These are phyloP conservation scores for Seiridium cupressi DNA, from an alignment of 2,329 filamentous ascomycete species.

Conservation along the genomic window DNA sequence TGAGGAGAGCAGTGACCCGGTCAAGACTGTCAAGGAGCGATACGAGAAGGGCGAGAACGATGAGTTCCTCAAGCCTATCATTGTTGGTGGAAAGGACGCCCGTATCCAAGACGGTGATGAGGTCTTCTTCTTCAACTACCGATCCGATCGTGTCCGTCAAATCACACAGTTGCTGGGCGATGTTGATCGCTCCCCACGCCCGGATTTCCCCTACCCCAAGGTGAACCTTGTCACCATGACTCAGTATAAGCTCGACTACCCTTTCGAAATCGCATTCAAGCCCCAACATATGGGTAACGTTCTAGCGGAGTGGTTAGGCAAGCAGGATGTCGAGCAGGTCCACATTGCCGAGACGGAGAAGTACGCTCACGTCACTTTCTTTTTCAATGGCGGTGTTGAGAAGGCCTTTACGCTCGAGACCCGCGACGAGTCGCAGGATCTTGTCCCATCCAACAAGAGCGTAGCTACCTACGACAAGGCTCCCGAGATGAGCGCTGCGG, in stretches of 20 bases:
- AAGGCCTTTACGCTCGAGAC: constrained; percentile 91
- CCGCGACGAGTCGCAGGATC: constrained; percentile 75
- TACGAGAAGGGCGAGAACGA: constrained; percentile 89
- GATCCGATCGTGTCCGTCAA: constrained; percentile 94
- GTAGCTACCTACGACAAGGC: constrained; percentile 94
- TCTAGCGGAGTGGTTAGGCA: constrained; percentile 93
- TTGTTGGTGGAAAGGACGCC: constrained; percentile 81
- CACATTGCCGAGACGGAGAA: constrained; percentile 99
- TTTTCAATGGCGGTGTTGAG: constrained; percentile 99
- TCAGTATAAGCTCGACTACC: constrained; percentile 93
- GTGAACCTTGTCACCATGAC: constrained; percentile 96
- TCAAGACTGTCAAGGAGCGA: constrained; percentile 81
- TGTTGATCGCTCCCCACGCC: constrained; percentile 84
- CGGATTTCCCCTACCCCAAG: constrained; percentile 92
- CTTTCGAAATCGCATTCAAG: constrained; percentile 87
- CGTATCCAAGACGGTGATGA: constrained; percentile 91
- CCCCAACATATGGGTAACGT: constrained; percentile 97
- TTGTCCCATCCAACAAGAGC: constrained; percentile 82
- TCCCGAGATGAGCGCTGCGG: constrained; percentile 92
- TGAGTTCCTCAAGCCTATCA: constrained; percentile 98
- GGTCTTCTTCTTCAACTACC: constrained; percentile 99
- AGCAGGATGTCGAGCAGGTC: constrained; percentile 86
- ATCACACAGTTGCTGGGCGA: constrained; percentile 92
- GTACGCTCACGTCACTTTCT: constrained; percentile 99
- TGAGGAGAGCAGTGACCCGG: constrained; percentile 78